Base-by-base conservation (phyloP, 257 asterid species). In the Ilex aquifolium region DNA sequence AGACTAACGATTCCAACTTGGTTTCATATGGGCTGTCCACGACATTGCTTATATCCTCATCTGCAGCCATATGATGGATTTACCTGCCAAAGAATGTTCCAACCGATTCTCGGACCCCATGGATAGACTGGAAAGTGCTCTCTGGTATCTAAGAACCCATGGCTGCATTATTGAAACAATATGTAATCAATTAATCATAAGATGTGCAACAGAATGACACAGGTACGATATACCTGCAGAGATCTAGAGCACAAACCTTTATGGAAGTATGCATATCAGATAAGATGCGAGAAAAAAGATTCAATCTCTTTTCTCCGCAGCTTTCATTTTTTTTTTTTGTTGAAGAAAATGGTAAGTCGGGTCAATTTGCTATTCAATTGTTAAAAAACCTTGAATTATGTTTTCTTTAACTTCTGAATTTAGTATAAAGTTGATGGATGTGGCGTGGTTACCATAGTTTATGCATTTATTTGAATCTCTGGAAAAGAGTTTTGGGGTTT, bases 131-230 rank as follows among this genome's bases (percentile, higher is more conserved):
- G 72, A 69, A 77, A 84, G 73, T 57, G 74, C 85, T 63, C 78
- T 76, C 52, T 80, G 85, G 61, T 90, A 70, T 78, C 87, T 83
- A 55, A 83, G 78, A 78, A 85, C 69, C 96, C 96, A 87, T 68
- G 86, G 92, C 99, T 93, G 99, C 85, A 76, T 61, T 60, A 21
- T 40, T 57, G 30, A 40, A 56, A 62, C 63, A 71, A 31, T 40
- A 56, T 29, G 58, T 16, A 44, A 4, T 21, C 27, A 21, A 21
- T 1, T 21, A 21, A 21, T 31, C 29, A 55, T 49, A 14, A 50
- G 29, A 54, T 31, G 56, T 13, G 56, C 10, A 61, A 59, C 13
- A 13, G 39, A 62, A 64, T 32, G 21, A 31, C 52, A 46, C 27
- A 53, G 32, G 59, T 66, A 12, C 57, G 54, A 52, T 46, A 16